Evolutionary conservation across 768 basidiomycete species (phyloP), one percentile per base, ranked within the genome.

Genomic region (Stropharia rugosoannulata): DNA sequence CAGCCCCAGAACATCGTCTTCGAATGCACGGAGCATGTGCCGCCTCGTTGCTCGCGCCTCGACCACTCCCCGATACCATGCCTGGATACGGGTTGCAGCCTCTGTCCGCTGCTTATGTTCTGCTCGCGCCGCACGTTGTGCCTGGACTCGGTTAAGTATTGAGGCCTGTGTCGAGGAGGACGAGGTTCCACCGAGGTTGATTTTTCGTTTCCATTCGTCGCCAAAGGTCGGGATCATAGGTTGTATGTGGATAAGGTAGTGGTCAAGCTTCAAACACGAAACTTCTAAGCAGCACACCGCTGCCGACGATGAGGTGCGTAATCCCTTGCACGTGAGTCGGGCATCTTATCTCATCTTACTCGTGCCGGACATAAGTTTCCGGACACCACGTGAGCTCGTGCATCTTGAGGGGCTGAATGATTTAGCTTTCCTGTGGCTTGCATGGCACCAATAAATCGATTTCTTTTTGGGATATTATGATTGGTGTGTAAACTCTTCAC

Each of bases 131-230:
- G 86, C 16, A 86, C 90, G 50, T 19, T 55, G 41, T 4, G 51
- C 51, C 32, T 52, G 51, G 32, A 52, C 51, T n/a, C 80, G 75
- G 61, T 81, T 77, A 46, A 92, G 73, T 64, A 93, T 80, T 36
- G 80, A 72, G 12, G 78, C 70, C 40, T 85, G 80, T 0, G 82
- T 79, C 5, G 77, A 15, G 3, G 63, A 2, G 75, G 77, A 16
- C 79, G 75, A 78, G 1, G 80, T 68, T 2, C 91, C 91, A 13
- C 91, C 91, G 16, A 93, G 79, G 66, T 93, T 92, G 60, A 93
- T 93, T 62, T 80, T 77, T 42, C 86, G 80, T 53, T 83, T 77
- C 42, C 73, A 71, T 49, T 85, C 80, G 62, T 56, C 48, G 18
- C 60, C 57, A 32, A 61, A 61, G 16, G 59, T 22, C 12, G 54